Conservation (phyloP, 768 basidiomycete species). For the Cystofilobasidium ferigula region DNA sequence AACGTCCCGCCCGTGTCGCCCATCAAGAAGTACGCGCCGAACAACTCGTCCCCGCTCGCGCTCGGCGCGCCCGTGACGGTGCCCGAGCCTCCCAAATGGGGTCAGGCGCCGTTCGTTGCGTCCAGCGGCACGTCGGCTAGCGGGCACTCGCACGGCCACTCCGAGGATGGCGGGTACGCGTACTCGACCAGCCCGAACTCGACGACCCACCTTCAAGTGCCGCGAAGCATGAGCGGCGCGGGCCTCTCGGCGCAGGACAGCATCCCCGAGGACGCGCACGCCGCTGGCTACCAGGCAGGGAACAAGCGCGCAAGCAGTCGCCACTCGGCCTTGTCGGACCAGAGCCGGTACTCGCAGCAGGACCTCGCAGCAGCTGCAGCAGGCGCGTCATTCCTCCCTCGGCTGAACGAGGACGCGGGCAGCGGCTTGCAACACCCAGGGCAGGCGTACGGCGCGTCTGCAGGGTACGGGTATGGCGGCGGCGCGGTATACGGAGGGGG, state of each 20-base stretch:
- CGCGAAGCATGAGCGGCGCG: neutral
- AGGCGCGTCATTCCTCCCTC: neutral
- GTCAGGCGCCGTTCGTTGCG: neutral
- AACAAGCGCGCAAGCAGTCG: neutral
- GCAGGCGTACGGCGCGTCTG: neutral
- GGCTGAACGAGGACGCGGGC: neutral
- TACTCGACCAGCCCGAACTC: neutral
- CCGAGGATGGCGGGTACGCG: neutral
- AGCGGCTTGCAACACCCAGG: neutral
- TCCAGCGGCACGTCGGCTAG: neutral
- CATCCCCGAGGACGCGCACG: neutral
- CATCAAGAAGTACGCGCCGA: neutral
- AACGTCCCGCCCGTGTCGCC: neutral
- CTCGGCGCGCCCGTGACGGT: neutral
- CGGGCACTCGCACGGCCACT: neutral
- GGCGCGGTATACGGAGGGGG: neutral
- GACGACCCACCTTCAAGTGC: neutral
- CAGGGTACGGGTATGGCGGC: neutral
- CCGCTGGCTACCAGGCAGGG: neutral
- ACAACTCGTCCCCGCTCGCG: neutral
- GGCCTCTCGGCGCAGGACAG: neutral
- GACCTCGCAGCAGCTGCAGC: neutral
- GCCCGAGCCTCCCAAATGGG: neutral
- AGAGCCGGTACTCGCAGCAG: neutral
- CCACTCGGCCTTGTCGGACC: neutral